These are phyloP conservation scores for Coniochaeta sp. DNA, from an alignment of 2,329 filamentous ascomycete genomes.

Conservation along the genomic window DNA sequence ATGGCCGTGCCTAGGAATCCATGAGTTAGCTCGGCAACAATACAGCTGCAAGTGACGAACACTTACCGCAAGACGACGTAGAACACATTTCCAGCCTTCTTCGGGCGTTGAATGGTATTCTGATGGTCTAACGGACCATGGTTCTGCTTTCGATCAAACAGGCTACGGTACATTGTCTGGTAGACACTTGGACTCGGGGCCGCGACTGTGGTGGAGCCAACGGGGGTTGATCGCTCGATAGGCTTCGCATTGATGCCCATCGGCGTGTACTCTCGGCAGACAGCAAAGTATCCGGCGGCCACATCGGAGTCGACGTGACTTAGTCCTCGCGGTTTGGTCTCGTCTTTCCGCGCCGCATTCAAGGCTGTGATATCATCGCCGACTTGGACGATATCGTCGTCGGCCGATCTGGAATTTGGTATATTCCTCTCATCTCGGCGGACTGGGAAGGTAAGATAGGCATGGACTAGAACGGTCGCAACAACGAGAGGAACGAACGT, in stretches of 20 bases:
- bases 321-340: conserved; percentile 42
- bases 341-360: conserved; percentile 53
- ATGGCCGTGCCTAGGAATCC: conserved; percentile 68
- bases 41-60: not conserved
- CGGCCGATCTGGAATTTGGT: conserved; percentile 8
- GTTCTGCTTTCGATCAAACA: conserved; percentile 72
- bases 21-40: conserved; percentile 5
- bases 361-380: conserved; percentile 60
- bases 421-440: conserved; percentile 29
- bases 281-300: conserved; percentile 89
- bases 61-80: conserved; percentile 79
- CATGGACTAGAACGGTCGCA: conserved; percentile 52
- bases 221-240: conserved; percentile 75
- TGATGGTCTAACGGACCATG: conserved; percentile 39
- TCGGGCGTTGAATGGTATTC: conserved; percentile 44
- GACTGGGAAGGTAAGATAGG: conserved; percentile 59
- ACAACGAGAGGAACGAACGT: conserved; percentile 77
- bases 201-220: conserved; percentile 65
- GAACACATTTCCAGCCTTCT: conserved; percentile 77
- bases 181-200: conserved; percentile 89
- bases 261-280: conserved; percentile 85
- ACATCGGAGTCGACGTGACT: conserved; percentile 62
- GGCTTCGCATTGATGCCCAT: conserved; percentile 90
- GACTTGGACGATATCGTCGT: conserved; percentile 42
- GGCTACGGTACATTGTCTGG: conserved; percentile 94